Evolutionary conservation across 495 filamentous ascomycete species (phyloP), one percentile per base, ranked within the genome.

Genomic region (Penicillium chermesinum): DNA sequence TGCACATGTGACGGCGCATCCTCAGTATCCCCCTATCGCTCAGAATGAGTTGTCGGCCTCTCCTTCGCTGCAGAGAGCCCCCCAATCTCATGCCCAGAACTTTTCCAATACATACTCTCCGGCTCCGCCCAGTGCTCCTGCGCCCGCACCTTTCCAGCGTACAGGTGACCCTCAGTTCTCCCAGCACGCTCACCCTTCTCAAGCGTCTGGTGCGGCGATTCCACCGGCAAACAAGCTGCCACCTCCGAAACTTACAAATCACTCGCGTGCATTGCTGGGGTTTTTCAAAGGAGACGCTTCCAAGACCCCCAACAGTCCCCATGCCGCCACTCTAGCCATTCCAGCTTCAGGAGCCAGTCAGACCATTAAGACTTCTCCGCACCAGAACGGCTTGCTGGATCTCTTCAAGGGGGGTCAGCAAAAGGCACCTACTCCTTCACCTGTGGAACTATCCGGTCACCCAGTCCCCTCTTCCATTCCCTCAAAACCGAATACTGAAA

Each of bases 211-310:
- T 30, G 65, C 75, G 20, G 59, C 64, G 39, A 66, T 80, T 36
- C 78, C 81, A 25, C 70, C 77, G 51, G 76, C 82, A 32, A 79
- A 72, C 57, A 76, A 79, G 40, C 56, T 80, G 18, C 80, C 78
- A 9, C 67, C 76, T 32, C 84, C 81, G 6, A 80, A 83, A 54
- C 71, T 89, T 33, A 85, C 68, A 7, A 75, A 69, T 33, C 85
- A 89, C 58, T 79, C 82, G 3, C 66, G 81, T 43, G 74, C 80
- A 20, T 61, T 89, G 5, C 63, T 89, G 37, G 82, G 77, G 57
- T 73, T 82, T 2, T 85, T 88, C 63, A 88, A 84, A 60, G 64
- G 60, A 36, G 64, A 67, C 3, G 54, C 63, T 22, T 47, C 63
- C 15, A 63, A 69, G 30, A 58, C 66, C 2, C 57, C 67, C 1